Percentiles rank a stretch among this genome's conserved stretches.
These are phyloP conservation scores for Cardamine resedifolia DNA, from an alignment of 345 rosid genomes.

Conservation along the genomic window DNA sequence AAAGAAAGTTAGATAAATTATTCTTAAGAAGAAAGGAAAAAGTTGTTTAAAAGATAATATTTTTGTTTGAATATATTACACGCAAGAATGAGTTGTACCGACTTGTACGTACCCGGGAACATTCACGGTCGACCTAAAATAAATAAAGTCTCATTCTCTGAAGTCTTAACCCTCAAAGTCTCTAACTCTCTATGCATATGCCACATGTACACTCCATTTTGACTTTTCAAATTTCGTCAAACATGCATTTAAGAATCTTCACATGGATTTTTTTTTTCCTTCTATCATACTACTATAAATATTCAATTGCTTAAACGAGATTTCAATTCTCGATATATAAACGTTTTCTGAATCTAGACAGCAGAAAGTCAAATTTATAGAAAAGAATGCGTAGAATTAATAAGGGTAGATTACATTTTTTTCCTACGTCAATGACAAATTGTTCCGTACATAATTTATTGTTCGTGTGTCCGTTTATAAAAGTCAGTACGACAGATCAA, in stretches of 20 bases:
- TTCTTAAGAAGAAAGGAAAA: neutral
- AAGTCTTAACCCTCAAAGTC: neutral
- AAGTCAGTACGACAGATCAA: neutral
- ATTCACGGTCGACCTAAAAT: constrained; percentile 10
- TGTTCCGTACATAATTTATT: neutral
- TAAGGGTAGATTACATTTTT: neutral
- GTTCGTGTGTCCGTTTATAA: neutral
- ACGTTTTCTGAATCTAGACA: neutral
- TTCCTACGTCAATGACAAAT: neutral
- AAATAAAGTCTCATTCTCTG: neutral
- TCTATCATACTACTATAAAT: neutral
- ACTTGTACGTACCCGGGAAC: constrained; percentile 8
- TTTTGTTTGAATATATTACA: neutral
- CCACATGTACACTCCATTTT: constrained; percentile 17
- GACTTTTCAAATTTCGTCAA: constrained; percentile 16
- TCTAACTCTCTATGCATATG: constrained; percentile 2
- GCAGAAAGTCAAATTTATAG: neutral
- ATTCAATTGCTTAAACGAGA: neutral
- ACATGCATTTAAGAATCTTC: neutral
- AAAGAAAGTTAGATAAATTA: neutral
- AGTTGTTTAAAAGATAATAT: neutral
- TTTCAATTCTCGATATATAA: neutral
- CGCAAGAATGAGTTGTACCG: constrained; percentile 30
- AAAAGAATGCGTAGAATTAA: neutral
- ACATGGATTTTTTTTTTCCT: neutral